These are phyloP conservation scores for Daldinia decipiens DNA, from an alignment of 495 filamentous ascomycete species.

Conservation along the genomic window DNA sequence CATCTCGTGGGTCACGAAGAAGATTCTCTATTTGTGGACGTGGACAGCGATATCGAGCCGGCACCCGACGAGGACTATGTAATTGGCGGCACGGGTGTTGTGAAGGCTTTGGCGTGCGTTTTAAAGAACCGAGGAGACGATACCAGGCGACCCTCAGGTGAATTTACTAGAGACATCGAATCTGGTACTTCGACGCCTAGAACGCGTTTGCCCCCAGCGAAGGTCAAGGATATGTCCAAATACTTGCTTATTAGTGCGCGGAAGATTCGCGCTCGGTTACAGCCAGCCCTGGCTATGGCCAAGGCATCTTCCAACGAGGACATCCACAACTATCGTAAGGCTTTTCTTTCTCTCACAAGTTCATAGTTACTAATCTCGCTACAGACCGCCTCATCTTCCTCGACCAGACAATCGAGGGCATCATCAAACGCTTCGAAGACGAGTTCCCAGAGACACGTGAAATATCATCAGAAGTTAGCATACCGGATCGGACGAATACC, in stretches of 20 bases:
- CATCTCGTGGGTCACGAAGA: constrained; percentile 73
- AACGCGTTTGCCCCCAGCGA: constrained; percentile 56
- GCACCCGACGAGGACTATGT: constrained; percentile 94
- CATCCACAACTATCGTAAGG: constrained; percentile 80
- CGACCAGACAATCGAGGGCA: constrained; percentile 85
- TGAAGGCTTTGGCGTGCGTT: constrained; percentile 91
- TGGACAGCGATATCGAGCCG: constrained; percentile 72
- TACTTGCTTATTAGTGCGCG: constrained; percentile 84
- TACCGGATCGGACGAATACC: constrained; percentile 47
- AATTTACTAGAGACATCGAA: constrained; percentile 55
- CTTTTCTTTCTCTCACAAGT: neutral
- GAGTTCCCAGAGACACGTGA: constrained; percentile 92
- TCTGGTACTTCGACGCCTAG: constrained; percentile 38
- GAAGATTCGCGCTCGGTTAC: constrained; percentile 84
- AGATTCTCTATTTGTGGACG: constrained; percentile 58
- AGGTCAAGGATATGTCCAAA: constrained; percentile 92
- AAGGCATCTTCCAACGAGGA: constrained; percentile 61
- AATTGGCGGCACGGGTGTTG: constrained; percentile 93
- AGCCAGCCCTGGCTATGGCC: constrained; percentile 83
- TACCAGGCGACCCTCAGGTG: constrained; percentile 59
- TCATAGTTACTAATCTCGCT: constrained; percentile 41
- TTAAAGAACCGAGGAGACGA: constrained; percentile 78
- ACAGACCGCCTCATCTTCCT: constrained; percentile 86
- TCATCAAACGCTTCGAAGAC: constrained; percentile 94
- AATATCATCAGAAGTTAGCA: constrained; percentile 53